phyloP scores from a whole-genome alignment of 495 filamentous ascomycete species.

The Bacidia gigantensis region DNA sequence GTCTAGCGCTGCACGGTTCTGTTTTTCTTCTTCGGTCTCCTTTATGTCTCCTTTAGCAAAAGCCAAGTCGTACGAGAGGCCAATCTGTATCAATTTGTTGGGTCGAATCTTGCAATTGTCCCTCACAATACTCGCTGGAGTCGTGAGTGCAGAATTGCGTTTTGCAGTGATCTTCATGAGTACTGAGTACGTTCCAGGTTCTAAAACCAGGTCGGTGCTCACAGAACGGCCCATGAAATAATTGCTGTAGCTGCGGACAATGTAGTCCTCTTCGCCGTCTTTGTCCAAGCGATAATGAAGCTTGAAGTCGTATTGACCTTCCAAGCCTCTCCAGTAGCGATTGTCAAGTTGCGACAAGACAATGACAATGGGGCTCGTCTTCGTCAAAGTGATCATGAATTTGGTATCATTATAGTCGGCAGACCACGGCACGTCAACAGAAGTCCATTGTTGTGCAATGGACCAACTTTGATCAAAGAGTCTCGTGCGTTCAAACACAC shows the following conservation, averaged over 20 bases:
- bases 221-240: constrained; percentile 65
- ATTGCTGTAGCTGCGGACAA: constrained; percentile 61
- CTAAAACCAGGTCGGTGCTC: constrained; percentile 67
- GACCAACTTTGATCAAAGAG: constrained; percentile 77
- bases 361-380: constrained; percentile 58
- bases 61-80: constrained; percentile 70
- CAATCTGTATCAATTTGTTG: constrained; percentile 73
- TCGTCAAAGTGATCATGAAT: constrained; percentile 56
- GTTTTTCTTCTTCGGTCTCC: constrained; percentile 53
- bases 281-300: constrained; percentile 73
- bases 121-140: constrained; percentile 56
- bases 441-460: constrained; percentile 74
- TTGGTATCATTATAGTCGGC: constrained; percentile 74
- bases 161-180: constrained; percentile 67
- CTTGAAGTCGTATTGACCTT: constrained; percentile 67
- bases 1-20: constrained; percentile 29
- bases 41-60: constrained; percentile 60
- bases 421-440: constrained; percentile 71
- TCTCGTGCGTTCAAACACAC: constrained; percentile 73
- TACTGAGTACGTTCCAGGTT: constrained; percentile 68
- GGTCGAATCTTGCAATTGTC: constrained; percentile 46
- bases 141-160: constrained; percentile 32
- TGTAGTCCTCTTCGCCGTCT: constrained; percentile 67
- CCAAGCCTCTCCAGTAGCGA: constrained; percentile 71
- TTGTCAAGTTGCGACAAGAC: constrained; percentile 66